Percentiles rank a stretch among this genome's conserved stretches.
These are phyloP conservation scores for Collybia nuda DNA, from an alignment of 768 basidiomycete species.

Conservation along the genomic window DNA sequence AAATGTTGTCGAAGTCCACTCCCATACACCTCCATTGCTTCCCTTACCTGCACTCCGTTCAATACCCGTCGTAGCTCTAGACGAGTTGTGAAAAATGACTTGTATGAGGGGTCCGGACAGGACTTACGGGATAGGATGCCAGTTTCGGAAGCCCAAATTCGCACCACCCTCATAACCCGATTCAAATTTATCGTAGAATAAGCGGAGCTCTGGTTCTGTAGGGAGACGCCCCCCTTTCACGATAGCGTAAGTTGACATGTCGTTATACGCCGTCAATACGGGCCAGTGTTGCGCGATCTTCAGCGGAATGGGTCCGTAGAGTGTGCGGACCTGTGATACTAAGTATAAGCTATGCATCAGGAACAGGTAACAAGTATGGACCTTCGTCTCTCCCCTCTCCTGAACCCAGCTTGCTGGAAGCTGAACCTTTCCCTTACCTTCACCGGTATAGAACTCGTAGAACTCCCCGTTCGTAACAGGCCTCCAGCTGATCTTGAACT, in stretches of 20 bases:
- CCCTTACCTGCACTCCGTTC: constrained; percentile 53
- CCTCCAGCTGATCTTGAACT: constrained; percentile 81
- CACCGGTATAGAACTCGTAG: constrained; percentile 55
- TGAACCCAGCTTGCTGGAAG: constrained; percentile 78
- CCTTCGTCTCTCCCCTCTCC: constrained; percentile 47
- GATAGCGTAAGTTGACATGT: constrained; percentile 76
- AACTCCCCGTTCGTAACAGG: constrained; percentile 92
- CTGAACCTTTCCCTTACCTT: constrained; percentile 42
- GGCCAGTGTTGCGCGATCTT: constrained; percentile 85
- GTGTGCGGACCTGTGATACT: constrained; percentile 63
- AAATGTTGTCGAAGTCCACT: constrained; percentile 90
- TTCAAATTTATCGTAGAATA: constrained; percentile 76
- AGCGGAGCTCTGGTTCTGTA: constrained; percentile 81
- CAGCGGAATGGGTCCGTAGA: constrained; percentile 85
- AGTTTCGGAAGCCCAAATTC: constrained; percentile 88
- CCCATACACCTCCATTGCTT: constrained; percentile 96
- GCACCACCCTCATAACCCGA: constrained; percentile 74
- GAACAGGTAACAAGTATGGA: constrained; percentile 21
- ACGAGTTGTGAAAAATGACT: neutral
- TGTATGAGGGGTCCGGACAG: neutral
- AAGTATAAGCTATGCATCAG: neutral
- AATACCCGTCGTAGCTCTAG: constrained; percentile 68
- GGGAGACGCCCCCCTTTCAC: constrained; percentile 94
- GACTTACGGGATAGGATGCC: constrained; percentile 90
- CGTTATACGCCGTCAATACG: constrained; percentile 72